Evolutionary conservation across 306 rosid genomes (phyloP), one percentile per base, ranked within the genome.

Genomic region (Begonia masoniana): DNA sequence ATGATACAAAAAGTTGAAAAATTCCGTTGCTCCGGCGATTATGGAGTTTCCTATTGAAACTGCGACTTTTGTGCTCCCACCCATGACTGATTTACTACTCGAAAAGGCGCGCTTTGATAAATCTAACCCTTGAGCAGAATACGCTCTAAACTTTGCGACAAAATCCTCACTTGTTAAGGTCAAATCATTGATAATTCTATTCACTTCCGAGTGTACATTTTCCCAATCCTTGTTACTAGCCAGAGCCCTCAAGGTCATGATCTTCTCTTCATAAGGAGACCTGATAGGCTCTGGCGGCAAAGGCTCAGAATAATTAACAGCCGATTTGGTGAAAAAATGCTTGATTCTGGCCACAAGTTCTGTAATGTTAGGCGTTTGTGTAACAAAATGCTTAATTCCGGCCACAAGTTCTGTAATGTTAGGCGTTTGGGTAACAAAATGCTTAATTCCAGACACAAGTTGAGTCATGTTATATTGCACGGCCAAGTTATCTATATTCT

Each of bases 391-490:
- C 77, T 81, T 85, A 55, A 91, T 81, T 43, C 93, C 99, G 2
- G 82, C 81, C 14, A 78, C 94, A 15, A 91, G 60, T 48, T 91
- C 99, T 2, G 92, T 86, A 76, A 91, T 54, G 61, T 91, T 91
- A 62, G 39, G 74, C 0, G 47, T 46, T 13, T 58, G 68, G 36
- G 72, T 62, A 62, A 79, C 92, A 52, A 91, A 83, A 68, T 86
- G 96, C 77, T 81, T 85, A 55, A 91, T 81, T 43, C 93, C 99
- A 2, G 82, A 79, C 14, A 78, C 94, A 15, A 91, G 62, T 48
- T 91, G 96, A 2, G 92, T 86, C 78, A 91, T 52, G 61, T 91
- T 91, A 62, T 91, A 91, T 62, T 85, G 96, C 77, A 75, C 59
- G 26, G 93, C 99, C 76, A 86, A 77, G 35, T 84, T 81, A 66